A percentile compares a stretch with the other conserved stretches of the same genome.
phyloP scores from a whole-genome alignment of 805 yeast genomes.

The Lachancea lanzarotensis region DNA sequence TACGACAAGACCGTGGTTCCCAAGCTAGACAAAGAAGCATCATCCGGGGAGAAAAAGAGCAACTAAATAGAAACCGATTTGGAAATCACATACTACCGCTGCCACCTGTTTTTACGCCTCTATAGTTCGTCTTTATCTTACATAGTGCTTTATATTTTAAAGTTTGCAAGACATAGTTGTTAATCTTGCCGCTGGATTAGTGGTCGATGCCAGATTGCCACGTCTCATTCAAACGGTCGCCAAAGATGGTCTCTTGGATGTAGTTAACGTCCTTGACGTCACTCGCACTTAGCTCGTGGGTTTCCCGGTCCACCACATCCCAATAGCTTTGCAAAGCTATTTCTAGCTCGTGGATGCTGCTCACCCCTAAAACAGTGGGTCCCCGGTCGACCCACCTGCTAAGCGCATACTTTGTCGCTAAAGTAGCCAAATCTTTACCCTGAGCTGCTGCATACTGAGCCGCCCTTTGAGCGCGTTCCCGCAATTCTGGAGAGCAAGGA shows the following conservation, averaged over 20 bases:
- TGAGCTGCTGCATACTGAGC: conserved; percentile 40
- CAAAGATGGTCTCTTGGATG: conserved; percentile 41
- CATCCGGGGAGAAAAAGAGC: conserved; percentile 20
- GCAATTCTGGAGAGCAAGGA: conserved; percentile 63
- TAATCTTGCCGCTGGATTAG: not conserved
- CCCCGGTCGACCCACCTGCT: conserved; percentile 50
- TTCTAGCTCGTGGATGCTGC: conserved; percentile 55
- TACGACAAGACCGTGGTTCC: conserved; percentile 38
- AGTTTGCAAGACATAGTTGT: too few species aligned
- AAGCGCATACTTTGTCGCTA: conserved; percentile 73
- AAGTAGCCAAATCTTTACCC: conserved; percentile 68
- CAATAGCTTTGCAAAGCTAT: conserved; percentile 56
- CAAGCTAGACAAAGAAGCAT: conserved; percentile 5
- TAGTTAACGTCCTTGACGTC: conserved; percentile 42
- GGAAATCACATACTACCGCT: too few species aligned
- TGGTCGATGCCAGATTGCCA: conserved; percentile 52
- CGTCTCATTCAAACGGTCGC: conserved; percentile 52
- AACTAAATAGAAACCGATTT: conserved; percentile 16
- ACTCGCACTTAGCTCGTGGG: conserved; percentile 26
- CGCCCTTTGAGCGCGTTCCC: conserved; percentile 37
- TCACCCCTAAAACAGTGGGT: conserved; percentile 72
- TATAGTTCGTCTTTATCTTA: too few species aligned
- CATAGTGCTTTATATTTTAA: too few species aligned
- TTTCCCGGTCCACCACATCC: conserved; percentile 34
- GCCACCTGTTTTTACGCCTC: too few species aligned